These are phyloP conservation scores for Sphaceloma murrayae DNA, from an alignment of 2,329 filamentous ascomycete species.

Conservation along the genomic window DNA sequence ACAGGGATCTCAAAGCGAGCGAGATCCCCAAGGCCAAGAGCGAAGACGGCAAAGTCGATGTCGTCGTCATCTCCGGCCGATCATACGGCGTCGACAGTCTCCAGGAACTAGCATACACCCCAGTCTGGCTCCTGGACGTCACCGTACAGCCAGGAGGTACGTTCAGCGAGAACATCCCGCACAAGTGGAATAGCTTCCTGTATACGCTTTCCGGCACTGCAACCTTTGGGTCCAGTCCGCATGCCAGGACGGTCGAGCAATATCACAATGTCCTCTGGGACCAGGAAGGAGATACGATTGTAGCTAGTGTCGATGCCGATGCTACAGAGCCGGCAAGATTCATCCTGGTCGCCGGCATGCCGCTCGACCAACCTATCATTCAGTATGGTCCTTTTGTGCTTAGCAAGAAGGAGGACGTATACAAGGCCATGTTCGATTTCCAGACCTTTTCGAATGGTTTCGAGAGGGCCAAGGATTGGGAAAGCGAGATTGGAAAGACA, in stretches of 20 bases:
- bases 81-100: constrained; percentile 77
- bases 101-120: constrained; percentile 87
- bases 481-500: constrained; percentile 75
- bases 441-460: constrained; percentile 67
- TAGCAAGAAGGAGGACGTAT: constrained; percentile 60
- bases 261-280: constrained; percentile 90
- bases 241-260: constrained; percentile 47
- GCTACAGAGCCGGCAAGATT: constrained; percentile 52
- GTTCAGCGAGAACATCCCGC: constrained; percentile 64
- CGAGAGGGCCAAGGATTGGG: constrained; percentile 68
- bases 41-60: constrained; percentile 62
- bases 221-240: constrained; percentile 48
- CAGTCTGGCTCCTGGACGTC: constrained; percentile 90
- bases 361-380: constrained; percentile 68
- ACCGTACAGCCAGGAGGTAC: constrained; percentile 68
- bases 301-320: constrained; percentile 57
- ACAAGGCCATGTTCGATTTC: constrained; percentile 67
- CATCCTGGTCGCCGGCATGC: constrained; percentile 68
- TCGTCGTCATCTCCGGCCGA: constrained; percentile 87
- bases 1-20: constrained; percentile 67
- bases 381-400: constrained; percentile 84
- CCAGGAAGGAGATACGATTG: constrained; percentile 63
- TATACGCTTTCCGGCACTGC: constrained; percentile 72
- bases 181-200: constrained; percentile 80
- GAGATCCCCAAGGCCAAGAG: constrained; percentile 71